Conservation (phyloP, 139 green algal genomes). For the Coelastrella sp. region DNA sequence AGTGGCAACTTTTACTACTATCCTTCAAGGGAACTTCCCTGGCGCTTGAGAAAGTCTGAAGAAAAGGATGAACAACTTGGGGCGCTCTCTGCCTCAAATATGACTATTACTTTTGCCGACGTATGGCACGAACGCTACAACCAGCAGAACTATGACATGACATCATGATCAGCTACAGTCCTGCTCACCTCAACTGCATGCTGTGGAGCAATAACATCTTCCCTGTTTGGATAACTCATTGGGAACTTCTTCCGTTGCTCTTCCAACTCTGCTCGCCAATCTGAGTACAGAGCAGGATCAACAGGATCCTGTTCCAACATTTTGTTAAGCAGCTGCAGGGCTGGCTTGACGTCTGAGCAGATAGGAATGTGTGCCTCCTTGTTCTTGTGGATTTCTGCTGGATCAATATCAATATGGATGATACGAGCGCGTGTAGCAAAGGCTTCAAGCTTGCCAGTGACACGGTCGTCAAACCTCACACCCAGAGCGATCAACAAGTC, state of each 20-base stretch:
- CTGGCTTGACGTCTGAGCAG: slow-evolving; percentile 77
- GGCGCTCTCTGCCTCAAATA: no score
- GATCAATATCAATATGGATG: slow-evolving; percentile 99
- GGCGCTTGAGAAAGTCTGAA: no score
- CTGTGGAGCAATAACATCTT: slow-evolving; percentile 97
- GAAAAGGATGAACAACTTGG: no score
- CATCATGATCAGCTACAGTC: no score
- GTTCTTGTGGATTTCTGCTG: slow-evolving; percentile 99
- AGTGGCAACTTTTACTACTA: no score
- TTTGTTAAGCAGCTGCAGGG: slow-evolving; percentile 81
- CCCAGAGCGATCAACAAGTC: slow-evolving; percentile 97
- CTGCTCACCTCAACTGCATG: slow-evolving; percentile 88
- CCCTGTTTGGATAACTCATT: slow-evolving; percentile 85
- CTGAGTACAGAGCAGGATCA: slow-evolving; percentile 40
- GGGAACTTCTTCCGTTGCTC: slow-evolving; percentile 73
- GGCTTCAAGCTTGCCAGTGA: slow-evolving; percentile 97
- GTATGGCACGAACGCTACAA: no score
- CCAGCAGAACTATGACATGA: no score
- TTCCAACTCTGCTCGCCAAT: slow-evolving; percentile 34
- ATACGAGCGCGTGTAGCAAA: slow-evolving; percentile 94
- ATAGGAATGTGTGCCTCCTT: slow-evolving; percentile 94
- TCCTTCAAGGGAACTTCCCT: no score
- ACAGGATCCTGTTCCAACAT: slow-evolving; percentile 62
- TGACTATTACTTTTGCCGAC: no score
- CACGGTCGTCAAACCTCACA: slow-evolving; percentile 99